A percentile compares a stretch with the other conserved stretches of the same genome.
Evolutionary conservation across 441 rosid genomes (phyloP).

Genomic region (Adansonia madagascariensis): DNA sequence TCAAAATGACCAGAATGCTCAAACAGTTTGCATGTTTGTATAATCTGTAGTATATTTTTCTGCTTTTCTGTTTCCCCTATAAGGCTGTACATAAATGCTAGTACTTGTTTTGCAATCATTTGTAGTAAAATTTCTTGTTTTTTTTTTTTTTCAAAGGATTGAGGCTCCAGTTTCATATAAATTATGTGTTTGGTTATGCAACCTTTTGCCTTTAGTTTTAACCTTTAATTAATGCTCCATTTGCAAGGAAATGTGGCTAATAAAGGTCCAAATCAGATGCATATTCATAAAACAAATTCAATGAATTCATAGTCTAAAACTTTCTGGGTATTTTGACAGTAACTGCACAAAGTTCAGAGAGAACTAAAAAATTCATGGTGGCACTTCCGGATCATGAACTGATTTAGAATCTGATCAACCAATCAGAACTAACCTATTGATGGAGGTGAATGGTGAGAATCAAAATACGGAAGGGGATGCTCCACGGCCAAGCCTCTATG

Average conservation of each 20-base stretch:
- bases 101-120: neutral
- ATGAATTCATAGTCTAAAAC: neutral
- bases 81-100: constrained; percentile 7
- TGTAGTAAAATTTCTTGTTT: neutral
- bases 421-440: constrained; percentile 5
- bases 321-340: constrained; percentile 9
- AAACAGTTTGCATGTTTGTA: neutral
- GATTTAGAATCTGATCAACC: constrained; percentile 5
- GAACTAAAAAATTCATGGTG: neutral
- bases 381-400: neutral
- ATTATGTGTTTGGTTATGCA: neutral
- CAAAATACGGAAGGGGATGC: neutral
- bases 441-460: neutral
- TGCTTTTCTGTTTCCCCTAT: neutral
- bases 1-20: neutral
- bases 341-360: neutral
- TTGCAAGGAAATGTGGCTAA: neutral
- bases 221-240: neutral
- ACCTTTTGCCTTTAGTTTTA: neutral
- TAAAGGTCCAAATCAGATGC: neutral
- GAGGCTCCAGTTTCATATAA: neutral
- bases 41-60: neutral
- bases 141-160: neutral
- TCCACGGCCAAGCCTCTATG: neutral
- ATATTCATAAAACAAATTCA: neutral